A percentile compares a stretch with the other conserved stretches of the same genome.
Evolutionary conservation across 345 rosid genomes (phyloP).

Genomic region (Citrus cavaleriei): DNA sequence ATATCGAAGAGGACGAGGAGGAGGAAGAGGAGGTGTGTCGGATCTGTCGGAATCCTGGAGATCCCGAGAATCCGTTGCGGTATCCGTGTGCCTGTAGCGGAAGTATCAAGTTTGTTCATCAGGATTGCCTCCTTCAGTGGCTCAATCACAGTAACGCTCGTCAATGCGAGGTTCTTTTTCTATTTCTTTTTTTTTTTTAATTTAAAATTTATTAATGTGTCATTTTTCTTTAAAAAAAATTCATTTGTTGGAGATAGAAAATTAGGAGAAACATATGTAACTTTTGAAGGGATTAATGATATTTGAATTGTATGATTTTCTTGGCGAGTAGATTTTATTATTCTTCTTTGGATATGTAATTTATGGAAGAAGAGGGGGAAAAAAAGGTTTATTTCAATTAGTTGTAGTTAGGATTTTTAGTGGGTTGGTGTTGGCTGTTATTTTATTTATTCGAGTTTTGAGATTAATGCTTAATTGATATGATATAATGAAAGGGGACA

Average conservation of each 20-base stretch:
- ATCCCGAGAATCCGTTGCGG: constrained; percentile 79
- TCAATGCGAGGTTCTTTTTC: constrained; percentile 81
- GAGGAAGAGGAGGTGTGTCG: constrained; percentile 97
- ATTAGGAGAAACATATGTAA: neutral
- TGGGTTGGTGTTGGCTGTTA: neutral
- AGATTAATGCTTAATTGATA: neutral
- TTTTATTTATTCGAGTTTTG: neutral
- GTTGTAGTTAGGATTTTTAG: neutral
- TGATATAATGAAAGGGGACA: neutral
- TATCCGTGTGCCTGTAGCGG: constrained; percentile 99
- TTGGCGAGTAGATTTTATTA: neutral
- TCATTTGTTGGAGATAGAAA: neutral
- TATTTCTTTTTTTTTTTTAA: neutral
- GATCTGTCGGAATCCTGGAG: constrained; percentile 98
- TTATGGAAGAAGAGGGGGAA: neutral
- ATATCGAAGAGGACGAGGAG: constrained; percentile 73
- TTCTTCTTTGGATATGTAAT: neutral
- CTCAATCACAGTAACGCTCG: constrained; percentile 98
- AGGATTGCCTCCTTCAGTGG: constrained; percentile 99
- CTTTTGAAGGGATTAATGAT: neutral
- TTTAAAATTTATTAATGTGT: neutral
- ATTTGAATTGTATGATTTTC: neutral
- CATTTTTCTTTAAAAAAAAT: neutral
- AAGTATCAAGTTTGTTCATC: constrained; percentile 96
- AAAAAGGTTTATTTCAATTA: neutral